A percentile compares a stretch with the other conserved stretches of the same genome.
phyloP scores from a whole-genome alignment of 345 rosid genomes.

The Cardamine chenopodiifolia region DNA sequence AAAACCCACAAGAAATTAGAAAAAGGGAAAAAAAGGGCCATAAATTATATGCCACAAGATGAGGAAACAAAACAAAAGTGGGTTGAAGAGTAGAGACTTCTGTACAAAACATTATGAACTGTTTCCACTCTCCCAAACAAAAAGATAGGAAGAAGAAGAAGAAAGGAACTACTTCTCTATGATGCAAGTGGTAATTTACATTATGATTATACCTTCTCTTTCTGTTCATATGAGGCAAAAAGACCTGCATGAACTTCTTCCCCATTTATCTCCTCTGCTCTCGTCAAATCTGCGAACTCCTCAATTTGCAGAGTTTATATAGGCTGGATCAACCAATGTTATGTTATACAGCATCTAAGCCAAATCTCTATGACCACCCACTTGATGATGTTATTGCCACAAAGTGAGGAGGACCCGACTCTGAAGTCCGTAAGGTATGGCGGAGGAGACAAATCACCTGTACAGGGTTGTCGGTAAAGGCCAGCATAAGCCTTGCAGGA shows the following conservation, averaged over 20 bases:
- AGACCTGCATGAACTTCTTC: constrained; percentile 17
- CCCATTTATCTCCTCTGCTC: constrained; percentile 18
- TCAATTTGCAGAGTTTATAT: constrained; percentile 29
- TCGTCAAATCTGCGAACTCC: constrained; percentile 29
- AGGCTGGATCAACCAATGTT: constrained; percentile 26
- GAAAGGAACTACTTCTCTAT: constrained; percentile 25
- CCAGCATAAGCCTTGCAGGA: constrained; percentile 58
- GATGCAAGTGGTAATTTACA: constrained; percentile 42
- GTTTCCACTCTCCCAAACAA: constrained; percentile 37
- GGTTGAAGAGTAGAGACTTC: constrained; percentile 32
- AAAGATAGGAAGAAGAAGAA: constrained; percentile 29
- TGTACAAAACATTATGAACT: constrained; percentile 43
- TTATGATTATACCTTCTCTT: constrained; percentile 23
- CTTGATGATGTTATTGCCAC: constrained; percentile 28
- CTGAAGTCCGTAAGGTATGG: too few relatives aligned
- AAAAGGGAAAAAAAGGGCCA: too few relatives aligned
- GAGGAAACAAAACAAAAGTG: constrained; percentile 4
- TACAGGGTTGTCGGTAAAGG: constrained; percentile 65
- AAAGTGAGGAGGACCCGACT: too few relatives aligned
- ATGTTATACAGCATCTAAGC: constrained; percentile 33
- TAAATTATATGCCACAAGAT: constrained; percentile 40
- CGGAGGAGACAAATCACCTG: constrained; percentile 51
- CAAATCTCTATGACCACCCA: constrained; percentile 25
- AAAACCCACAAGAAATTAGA: constrained; percentile 30
- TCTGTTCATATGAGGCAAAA: constrained; percentile 18